These are phyloP conservation scores for Hansenula anomala DNA, from an alignment of 1,139 yeast genomes.

Conservation along the genomic window DNA sequence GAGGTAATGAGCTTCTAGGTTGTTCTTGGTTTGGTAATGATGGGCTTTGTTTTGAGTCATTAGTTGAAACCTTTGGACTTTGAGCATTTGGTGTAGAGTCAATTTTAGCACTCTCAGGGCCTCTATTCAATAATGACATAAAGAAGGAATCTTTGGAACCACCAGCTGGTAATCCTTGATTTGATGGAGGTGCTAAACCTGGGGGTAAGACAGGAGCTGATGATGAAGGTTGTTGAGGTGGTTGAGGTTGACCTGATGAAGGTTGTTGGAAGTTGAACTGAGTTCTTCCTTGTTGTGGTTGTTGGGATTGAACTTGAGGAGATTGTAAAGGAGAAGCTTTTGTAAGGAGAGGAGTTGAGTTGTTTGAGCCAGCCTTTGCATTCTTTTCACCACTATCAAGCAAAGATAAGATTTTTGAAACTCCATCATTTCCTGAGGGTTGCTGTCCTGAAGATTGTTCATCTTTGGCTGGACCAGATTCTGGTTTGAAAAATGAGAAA, in stretches of 20 bases:
- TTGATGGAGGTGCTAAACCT: neutral
- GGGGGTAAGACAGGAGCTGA: neutral
- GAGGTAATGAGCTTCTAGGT: slow-evolving; percentile 1
- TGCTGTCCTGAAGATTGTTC: neutral
- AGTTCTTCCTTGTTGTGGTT: slow-evolving; percentile 3
- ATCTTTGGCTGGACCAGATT: neutral
- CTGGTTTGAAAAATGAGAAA: slow-evolving; percentile 37
- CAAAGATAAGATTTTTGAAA: slow-evolving; percentile 1
- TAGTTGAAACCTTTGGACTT: slow-evolving; percentile 2
- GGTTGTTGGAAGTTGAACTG: slow-evolving; percentile 8
- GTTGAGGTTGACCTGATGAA: slow-evolving; percentile 14
- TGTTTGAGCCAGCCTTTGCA: slow-evolving; percentile 5
- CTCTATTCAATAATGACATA: slow-evolving; percentile 45
- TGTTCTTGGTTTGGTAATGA: slow-evolving; percentile 9
- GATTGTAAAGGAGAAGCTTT: neutral
- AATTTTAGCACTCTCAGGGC: slow-evolving; percentile 9
- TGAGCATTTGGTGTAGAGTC: slow-evolving; percentile 7
- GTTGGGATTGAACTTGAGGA: neutral
- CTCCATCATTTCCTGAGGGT: neutral
- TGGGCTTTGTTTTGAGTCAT: slow-evolving; percentile 16
- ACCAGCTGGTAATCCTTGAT: neutral
- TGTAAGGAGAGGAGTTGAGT: slow-evolving; percentile 3
- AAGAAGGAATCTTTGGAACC: slow-evolving; percentile 45
- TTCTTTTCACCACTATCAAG: slow-evolving; percentile 5
- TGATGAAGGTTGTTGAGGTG: neutral